Conservation (phyloP, 78 protist genomes). For the Tieghemostelium lacteum region DNA sequence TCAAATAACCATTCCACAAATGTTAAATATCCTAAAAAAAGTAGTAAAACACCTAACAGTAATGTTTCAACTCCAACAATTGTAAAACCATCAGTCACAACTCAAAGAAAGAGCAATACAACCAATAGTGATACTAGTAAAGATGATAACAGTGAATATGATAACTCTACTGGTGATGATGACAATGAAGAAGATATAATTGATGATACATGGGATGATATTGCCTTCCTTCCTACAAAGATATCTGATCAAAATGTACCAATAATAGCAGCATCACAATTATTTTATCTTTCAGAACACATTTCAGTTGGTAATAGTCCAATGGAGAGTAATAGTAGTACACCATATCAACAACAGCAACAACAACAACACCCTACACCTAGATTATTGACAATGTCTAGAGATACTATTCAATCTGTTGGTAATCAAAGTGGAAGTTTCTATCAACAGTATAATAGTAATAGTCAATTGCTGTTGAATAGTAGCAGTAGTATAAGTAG, state of each 20-base stretch:
- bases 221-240: slow-evolving; percentile 1
- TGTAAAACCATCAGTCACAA: too few relatives aligned
- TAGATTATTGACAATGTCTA: not conserved
- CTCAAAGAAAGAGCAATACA: too few relatives aligned
- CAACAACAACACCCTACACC: not conserved
- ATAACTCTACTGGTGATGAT: not conserved
- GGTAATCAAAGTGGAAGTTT: not conserved
- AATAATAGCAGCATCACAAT: not conserved
- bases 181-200: slow-evolving; percentile 2
- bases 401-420: too few relatives aligned
- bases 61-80: too few relatives aligned
- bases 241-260: not conserved
- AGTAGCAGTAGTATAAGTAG: not conserved
- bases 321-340: not conserved
- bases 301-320: not conserved
- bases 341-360: not conserved
- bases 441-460: not conserved
- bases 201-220: slow-evolving; percentile 31
- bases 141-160: not conserved
- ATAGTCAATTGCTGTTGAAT: too few relatives aligned
- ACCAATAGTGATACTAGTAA: not conserved
- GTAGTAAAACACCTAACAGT: too few relatives aligned
- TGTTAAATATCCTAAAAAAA: too few relatives aligned
- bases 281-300: not conserved
- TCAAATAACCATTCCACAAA: too few relatives aligned